Evolutionary conservation across 2,329 filamentous ascomycete species (phyloP).

Genomic region (Botryotinia narcissicola): DNA sequence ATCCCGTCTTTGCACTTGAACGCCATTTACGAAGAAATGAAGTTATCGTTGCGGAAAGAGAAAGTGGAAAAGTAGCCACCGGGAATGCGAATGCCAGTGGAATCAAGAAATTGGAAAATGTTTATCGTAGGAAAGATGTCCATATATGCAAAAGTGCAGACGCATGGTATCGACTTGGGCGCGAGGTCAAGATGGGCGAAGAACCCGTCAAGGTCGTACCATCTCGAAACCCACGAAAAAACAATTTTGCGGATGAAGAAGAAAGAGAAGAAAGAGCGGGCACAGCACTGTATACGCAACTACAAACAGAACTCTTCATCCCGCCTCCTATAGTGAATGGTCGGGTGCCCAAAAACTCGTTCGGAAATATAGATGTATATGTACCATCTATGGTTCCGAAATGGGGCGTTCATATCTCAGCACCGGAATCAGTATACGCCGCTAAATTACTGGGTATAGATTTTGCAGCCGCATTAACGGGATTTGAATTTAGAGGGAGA

Average conservation of each 20-base stretch:
- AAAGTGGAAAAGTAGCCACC: conserved; percentile 74
- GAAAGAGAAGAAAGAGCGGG: conserved; percentile 49
- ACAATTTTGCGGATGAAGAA: conserved; percentile 40
- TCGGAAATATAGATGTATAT: conserved; percentile 91
- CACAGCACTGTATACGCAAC: conserved; percentile 57
- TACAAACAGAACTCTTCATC: conserved; percentile 70
- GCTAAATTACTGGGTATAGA: conserved; percentile 76
- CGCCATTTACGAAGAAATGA: conserved; percentile 81
- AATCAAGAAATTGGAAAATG: conserved; percentile 60
- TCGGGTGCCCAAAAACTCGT: conserved; percentile 82
- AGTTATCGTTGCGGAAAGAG: conserved; percentile 66
- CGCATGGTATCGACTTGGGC: conserved; percentile 86
- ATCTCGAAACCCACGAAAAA: conserved; percentile 43
- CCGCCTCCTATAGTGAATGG: conserved; percentile 75
- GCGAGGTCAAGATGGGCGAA: conserved; percentile 74
- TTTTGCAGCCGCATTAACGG: conserved; percentile 84
- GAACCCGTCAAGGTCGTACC: conserved; percentile 76
- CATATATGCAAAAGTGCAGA: conserved; percentile 74
- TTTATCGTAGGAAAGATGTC: conserved; percentile 82
- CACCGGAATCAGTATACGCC: conserved; percentile 63
- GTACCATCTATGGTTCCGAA: conserved; percentile 86
- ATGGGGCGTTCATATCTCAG: conserved; percentile 73
- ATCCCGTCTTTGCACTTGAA: conserved; percentile 80
- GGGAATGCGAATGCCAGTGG: conserved; percentile 51
- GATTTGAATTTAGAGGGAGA: conserved; percentile 83